phyloP scores from a whole-genome alignment of 1,284 basidiomycete genomes.

The Ceratobasidium sp. region DNA sequence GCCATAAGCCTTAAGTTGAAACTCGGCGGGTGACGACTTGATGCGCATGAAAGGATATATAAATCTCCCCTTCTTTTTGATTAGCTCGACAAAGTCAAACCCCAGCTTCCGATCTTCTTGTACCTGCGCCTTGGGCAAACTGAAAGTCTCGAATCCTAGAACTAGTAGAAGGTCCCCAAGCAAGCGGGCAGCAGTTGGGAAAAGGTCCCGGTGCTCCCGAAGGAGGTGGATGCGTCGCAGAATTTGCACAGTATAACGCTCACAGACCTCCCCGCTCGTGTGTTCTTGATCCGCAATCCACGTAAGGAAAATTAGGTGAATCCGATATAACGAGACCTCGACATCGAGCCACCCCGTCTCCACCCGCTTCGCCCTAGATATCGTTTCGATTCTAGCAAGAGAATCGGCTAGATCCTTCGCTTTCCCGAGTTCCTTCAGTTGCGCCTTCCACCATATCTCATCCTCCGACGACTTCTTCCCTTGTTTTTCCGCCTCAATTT shows the following conservation, averaged over 20 bases:
- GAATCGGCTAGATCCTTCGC: conserved; percentile 52
- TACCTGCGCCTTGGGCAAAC: conserved; percentile 45
- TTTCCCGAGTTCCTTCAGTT: conserved; percentile 58
- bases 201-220: conserved; percentile 58
- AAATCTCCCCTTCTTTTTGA: conserved; percentile 60
- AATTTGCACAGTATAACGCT: conserved; percentile 62
- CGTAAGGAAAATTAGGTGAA: conserved; percentile 65
- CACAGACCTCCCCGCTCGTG: conserved; percentile 55
- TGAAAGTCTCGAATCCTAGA: conserved; percentile 64
- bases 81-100: conserved; percentile 64
- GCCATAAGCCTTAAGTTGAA: conserved; percentile 78
- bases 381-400: conserved; percentile 56
- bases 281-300: conserved; percentile 68
- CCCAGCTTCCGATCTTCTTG: conserved; percentile 58
- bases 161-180: conserved; percentile 60
- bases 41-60: conserved; percentile 69
- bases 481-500: conserved; percentile 64
- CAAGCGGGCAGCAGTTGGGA: conserved; percentile 58
- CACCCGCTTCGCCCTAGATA: conserved; percentile 63
- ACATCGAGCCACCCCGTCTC: conserved; percentile 62
- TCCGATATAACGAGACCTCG: conserved; percentile 66
- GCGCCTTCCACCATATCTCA: conserved; percentile 65
- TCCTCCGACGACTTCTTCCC: conserved; percentile 59
- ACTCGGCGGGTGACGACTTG: conserved; percentile 67
- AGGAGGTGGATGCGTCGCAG: conserved; percentile 66